phyloP scores from a whole-genome alignment of 208 protist species.

The Trypanosoma scelopori region DNA sequence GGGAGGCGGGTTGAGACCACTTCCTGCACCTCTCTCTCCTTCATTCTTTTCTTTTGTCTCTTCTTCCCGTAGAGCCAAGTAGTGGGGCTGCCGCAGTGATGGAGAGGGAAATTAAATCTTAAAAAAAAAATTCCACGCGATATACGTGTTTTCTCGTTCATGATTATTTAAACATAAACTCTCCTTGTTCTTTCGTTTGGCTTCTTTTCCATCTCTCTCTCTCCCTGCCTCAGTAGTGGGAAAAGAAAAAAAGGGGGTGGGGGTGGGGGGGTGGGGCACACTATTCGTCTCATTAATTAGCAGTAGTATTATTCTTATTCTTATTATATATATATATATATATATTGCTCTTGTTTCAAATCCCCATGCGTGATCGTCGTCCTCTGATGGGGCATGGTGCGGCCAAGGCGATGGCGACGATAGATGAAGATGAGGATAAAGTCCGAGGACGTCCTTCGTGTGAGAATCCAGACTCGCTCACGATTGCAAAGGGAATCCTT shows the following conservation, averaged over 20 bases:
- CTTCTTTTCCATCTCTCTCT: neutral
- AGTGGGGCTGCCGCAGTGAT: too few species aligned
- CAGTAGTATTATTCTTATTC: neutral
- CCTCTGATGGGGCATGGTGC: slow-evolving; percentile 4
- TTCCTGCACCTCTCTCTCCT: too few species aligned
- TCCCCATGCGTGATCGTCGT: slow-evolving; percentile 25
- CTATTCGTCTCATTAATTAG: too few species aligned
- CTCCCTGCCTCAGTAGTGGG: too few species aligned
- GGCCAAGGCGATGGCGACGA: neutral
- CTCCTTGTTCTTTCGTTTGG: neutral
- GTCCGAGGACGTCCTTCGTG: neutral
- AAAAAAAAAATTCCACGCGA: too few species aligned
- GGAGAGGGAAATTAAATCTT: too few species aligned
- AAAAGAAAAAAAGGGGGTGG: too few species aligned
- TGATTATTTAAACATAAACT: neutral
- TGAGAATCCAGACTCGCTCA: neutral
- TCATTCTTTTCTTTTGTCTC: too few species aligned
- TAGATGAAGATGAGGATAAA: slow-evolving; percentile 31
- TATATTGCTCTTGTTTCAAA: neutral
- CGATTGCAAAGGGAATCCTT: slow-evolving; percentile 32
- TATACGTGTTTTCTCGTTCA: too few species aligned
- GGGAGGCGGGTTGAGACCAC: too few species aligned
- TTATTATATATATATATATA: neutral
- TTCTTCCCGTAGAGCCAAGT: too few species aligned
- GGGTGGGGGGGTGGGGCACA: too few species aligned